These are phyloP conservation scores for Tritrichomonas musculus DNA, from an alignment of 208 protist species.

Conservation along the genomic window DNA sequence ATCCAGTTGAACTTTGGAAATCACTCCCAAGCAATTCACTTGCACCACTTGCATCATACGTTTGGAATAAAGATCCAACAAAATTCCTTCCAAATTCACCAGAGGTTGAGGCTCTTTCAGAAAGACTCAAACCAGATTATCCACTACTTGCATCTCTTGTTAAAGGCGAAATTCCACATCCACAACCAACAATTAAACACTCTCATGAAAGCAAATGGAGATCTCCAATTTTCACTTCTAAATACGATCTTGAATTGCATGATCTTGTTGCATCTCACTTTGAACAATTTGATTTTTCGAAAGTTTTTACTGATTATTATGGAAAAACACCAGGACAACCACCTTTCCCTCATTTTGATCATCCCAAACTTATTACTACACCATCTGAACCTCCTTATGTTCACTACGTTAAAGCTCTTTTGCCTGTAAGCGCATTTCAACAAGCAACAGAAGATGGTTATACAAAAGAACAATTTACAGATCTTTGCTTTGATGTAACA, in stretches of 20 bases:
- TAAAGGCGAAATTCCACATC: constrained; percentile 29
- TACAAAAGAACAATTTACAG: background rate
- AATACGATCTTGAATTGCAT: background rate
- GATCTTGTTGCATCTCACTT: background rate
- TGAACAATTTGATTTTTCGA: background rate
- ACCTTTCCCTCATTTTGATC: background rate
- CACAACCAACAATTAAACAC: background rate
- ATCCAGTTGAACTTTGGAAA: background rate
- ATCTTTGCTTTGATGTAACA: background rate
- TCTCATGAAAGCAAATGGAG: background rate
- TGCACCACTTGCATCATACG: background rate
- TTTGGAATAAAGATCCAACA: constrained; percentile 19
- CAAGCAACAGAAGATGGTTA: background rate
- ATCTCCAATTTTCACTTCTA: constrained; percentile 26
- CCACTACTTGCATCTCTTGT: background rate
- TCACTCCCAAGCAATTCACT: background rate
- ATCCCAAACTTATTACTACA: background rate
- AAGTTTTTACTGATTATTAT: constrained; percentile 5
- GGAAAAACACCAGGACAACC: background rate
- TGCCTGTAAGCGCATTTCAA: background rate
- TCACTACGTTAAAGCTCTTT: background rate
- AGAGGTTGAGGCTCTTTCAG: background rate
- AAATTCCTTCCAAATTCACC: background rate
- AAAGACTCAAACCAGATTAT: background rate
- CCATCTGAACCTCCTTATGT: background rate